Evolutionary conservation across 2,329 filamentous ascomycete genomes (phyloP), one percentile per base, ranked within the genome.

Genomic region (Aspergillus ochraceus): DNA sequence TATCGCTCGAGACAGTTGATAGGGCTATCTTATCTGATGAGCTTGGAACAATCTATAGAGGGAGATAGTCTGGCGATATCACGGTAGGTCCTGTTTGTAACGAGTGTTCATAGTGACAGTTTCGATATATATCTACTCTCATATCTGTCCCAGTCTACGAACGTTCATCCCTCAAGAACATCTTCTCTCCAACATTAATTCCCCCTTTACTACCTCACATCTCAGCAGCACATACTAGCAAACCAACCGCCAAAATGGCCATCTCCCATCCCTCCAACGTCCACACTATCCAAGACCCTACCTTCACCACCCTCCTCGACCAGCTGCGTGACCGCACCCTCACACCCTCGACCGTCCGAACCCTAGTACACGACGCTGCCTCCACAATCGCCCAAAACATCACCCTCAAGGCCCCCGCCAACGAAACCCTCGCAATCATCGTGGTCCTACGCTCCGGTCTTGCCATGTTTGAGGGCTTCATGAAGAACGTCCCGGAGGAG

Each of bases 381-480:
- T 51, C 60, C 6, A 60, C 65, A 6, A 58, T 75, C 10, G 62
- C 67, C 49, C 64, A 68, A 39, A 45, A 60, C 24, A 66, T 65
- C 22, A 55, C 68, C 22, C 60, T 61, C 24, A 45, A 54, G 19
- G 59, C 61, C 6, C 14, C 54, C 12, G 36, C 49, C 2, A 53
- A 61, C 2, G 69, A 69, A 49, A 68, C 66, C 20, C 58, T 75
- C 29, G 74, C 72, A n/a, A 58, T 75, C 10, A 64, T 75, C 20
- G 60, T 66, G 1, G 55, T 67, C 12, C 58, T 66, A 30, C 75
- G 76, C 12, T 77, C 76, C 4, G 76, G 76, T 1, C 60, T 79
- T 5, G 67, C 71, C 30, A 79, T 79, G 76, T 69, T 67, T 24
- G 76, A 78, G 42, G 60, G 72, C 2, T 77, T 77, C 58, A 50